Evolutionary conservation across 176 grass and related monocot species (phyloP).

Genomic region (Canna indica): DNA sequence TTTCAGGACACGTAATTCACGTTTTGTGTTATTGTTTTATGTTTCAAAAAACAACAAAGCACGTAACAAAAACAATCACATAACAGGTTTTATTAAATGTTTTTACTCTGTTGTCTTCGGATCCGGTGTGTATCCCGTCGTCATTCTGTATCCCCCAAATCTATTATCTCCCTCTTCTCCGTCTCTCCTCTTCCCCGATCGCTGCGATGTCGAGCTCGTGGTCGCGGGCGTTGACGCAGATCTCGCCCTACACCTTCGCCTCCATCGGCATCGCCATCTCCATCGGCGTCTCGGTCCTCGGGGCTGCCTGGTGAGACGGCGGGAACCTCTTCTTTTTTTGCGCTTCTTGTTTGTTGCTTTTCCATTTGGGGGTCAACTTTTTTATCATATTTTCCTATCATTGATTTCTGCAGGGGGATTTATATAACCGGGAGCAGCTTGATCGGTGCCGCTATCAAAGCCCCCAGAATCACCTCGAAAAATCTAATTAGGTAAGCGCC

Average conservation of each 20-base stretch:
- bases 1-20: too few species aligned
- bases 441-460: constrained; percentile 94
- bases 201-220: constrained; percentile 31
- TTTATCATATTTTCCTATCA: background rate
- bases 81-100: too few species aligned
- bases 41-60: too few species aligned
- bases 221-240: constrained; percentile 66
- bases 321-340: constrained; percentile 12
- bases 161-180: too few species aligned
- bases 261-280: constrained; percentile 96
- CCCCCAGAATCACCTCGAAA: constrained; percentile 97
- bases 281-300: constrained; percentile 96
- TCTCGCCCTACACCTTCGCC: constrained; percentile 96
- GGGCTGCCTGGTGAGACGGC: constrained; percentile 59
- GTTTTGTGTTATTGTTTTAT: too few species aligned
- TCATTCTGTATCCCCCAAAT: too few species aligned
- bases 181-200: too few species aligned
- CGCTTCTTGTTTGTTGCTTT: background rate
- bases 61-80: too few species aligned
- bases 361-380: background rate
- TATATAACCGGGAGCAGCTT: constrained; percentile 98
- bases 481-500: constrained; percentile 99
- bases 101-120: too few species aligned
- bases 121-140: too few species aligned
- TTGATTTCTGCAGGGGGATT: constrained; percentile 59